Evolutionary conservation across 768 basidiomycete species (phyloP).

Genomic region (Suillus ampliporus): DNA sequence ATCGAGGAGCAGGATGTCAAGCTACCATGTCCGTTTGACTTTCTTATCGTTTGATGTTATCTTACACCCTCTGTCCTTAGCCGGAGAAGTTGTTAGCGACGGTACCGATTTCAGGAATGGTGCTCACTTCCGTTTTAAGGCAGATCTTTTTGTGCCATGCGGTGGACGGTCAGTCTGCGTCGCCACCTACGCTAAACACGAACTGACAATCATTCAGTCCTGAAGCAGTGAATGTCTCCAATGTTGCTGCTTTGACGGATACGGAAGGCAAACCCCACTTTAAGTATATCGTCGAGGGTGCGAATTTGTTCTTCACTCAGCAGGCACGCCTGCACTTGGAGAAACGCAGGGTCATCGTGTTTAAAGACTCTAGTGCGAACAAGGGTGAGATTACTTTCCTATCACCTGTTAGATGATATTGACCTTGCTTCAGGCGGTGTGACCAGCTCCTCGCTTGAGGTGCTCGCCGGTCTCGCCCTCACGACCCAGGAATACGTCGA

Average conservation of each 20-base stretch:
- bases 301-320: conserved; percentile 96
- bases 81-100: conserved; percentile 90
- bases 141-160: conserved; percentile 96
- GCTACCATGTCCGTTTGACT: conserved; percentile 75
- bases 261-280: conserved; percentile 95
- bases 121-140: conserved; percentile 97
- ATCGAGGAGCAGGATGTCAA: conserved; percentile 94
- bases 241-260: conserved; percentile 88
- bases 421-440: conserved; percentile 73
- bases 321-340: conserved; percentile 93
- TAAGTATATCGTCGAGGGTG: conserved; percentile 96
- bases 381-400: conserved; percentile 61
- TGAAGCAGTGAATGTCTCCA: conserved; percentile 96
- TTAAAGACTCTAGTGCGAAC: conserved; percentile 96
- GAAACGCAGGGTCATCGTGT: conserved; percentile 89
- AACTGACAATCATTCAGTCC: conserved; percentile 50
- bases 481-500: conserved; percentile 89
- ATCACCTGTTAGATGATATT: background rate
- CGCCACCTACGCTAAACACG: background rate
- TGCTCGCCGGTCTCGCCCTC: conserved; percentile 92
- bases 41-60: background rate
- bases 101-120: conserved; percentile 97
- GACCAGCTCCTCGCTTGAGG: conserved; percentile 94
- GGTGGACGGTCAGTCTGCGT: conserved; percentile 73
- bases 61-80: conserved; percentile 41